A percentile compares a stretch with the other conserved stretches of the same genome.
Conservation (phyloP, 441 rosid genomes). For the Hura crepitans region DNA sequence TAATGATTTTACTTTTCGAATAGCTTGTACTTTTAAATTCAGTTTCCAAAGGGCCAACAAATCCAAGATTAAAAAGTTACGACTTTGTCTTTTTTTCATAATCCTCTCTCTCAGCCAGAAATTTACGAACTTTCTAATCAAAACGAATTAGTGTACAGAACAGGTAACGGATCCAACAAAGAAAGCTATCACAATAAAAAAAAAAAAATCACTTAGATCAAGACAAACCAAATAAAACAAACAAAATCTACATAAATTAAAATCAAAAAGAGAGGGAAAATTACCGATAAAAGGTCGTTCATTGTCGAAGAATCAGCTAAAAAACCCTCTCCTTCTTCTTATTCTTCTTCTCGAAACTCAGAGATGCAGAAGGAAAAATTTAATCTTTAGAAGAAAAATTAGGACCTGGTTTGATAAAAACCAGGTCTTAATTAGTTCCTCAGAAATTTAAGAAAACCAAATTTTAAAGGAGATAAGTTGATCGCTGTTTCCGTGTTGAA, state of each 20-base stretch:
- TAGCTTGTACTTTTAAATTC: not conserved
- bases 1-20: not conserved
- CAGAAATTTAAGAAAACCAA: not conserved
- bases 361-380: not conserved
- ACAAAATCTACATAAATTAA: constrained; percentile 11
- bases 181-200: constrained; percentile 20
- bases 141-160: not conserved
- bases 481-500: constrained; percentile 10
- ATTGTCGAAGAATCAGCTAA: constrained; percentile 40
- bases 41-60: not conserved
- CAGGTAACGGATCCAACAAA: constrained; percentile 15
- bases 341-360: too few relatives aligned
- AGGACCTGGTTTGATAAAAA: constrained; percentile 13
- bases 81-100: constrained; percentile 12
- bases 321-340: constrained; percentile 6
- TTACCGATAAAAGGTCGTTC: constrained; percentile 88
- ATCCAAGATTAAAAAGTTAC: constrained; percentile 2
- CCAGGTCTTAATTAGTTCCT: constrained; percentile 14
- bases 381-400: not conserved
- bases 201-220: constrained; percentile 15
- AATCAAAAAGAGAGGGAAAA: not conserved
- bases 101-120: constrained; percentile 19
- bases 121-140: not conserved
- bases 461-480: not conserved
- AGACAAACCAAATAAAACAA: constrained; percentile 26